These are phyloP conservation scores for Chondrus crispus DNA, from an alignment of 23 red algal species.

Conservation along the genomic window DNA sequence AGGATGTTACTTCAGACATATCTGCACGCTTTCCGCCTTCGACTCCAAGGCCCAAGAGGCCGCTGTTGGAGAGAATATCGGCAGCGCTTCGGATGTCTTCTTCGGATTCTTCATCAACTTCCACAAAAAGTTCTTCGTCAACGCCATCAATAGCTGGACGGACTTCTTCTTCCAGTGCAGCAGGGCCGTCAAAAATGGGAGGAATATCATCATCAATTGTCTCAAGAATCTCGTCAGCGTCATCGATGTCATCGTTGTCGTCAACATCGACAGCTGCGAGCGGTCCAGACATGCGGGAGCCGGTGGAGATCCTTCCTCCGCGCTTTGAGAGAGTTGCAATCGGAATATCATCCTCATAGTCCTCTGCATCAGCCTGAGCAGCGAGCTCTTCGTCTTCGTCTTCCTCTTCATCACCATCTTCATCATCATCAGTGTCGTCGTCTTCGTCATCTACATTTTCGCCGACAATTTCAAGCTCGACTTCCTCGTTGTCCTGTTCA, in stretches of 20 bases:
- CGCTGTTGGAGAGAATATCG: conserved; percentile 47
- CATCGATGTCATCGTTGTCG: conserved; percentile 39
- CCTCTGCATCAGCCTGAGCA: conserved; percentile 6
- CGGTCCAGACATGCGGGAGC: neutral
- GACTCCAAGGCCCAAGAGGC: conserved; percentile 47
- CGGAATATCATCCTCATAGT: conserved; percentile 36
- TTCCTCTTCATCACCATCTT: conserved; percentile 16
- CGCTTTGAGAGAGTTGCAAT: neutral
- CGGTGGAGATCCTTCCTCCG: neutral
- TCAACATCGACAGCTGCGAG: neutral
- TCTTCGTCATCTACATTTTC: neutral
- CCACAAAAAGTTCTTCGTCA: conserved; percentile 20
- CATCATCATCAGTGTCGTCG: neutral
- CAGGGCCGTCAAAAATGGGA: neutral
- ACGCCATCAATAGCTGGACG: neutral
- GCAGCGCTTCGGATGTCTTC: conserved; percentile 60
- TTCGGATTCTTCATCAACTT: conserved; percentile 29
- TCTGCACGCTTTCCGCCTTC: neutral
- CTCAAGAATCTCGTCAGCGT: conserved; percentile 32
- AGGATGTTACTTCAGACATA: neutral
- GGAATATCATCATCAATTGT: conserved; percentile 13
- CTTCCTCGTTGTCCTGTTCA: conserved; percentile 4
- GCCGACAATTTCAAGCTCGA: neutral
- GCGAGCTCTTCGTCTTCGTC: conserved; percentile 63
- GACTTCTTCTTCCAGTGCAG: neutral